Percentiles rank a stretch among this genome's conserved stretches.
Conservation (phyloP, 164 flowering plant genomes). For the Vitis rotundifolia region DNA sequence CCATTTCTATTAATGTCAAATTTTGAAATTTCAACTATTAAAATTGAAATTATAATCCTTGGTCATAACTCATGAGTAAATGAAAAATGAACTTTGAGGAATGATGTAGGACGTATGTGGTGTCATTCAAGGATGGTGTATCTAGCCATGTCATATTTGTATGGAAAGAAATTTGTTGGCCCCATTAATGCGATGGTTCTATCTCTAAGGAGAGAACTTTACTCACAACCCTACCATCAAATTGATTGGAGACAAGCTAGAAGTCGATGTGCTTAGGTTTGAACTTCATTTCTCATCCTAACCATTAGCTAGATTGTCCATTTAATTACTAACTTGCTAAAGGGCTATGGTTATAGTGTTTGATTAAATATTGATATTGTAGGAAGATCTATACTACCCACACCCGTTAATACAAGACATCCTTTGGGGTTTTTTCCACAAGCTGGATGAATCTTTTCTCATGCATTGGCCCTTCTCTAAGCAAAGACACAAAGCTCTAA, state of each 20-base stretch:
- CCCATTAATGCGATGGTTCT: slow-evolving; percentile 19
- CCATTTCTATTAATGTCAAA: too few relatives aligned
- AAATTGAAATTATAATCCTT: not conserved
- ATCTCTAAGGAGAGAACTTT: slow-evolving; percentile 42
- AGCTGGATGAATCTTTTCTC: slow-evolving; percentile 35
- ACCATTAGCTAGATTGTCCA: too few relatives aligned
- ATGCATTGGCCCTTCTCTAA: slow-evolving; percentile 38
- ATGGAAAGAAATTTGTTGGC: slow-evolving; percentile 61
- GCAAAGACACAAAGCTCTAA: slow-evolving; percentile 37
- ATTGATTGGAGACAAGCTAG: slow-evolving; percentile 44
- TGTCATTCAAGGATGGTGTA: slow-evolving; percentile 50
- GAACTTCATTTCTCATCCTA: too few relatives aligned
- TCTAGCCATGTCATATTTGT: slow-evolving; percentile 61
- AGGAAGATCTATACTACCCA: slow-evolving; percentile 37
- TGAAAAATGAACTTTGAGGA: not conserved
- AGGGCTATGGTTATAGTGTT: too few relatives aligned
- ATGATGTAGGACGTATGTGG: slow-evolving; percentile 45
- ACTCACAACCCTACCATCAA: slow-evolving; percentile 24
- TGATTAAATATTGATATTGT: not conserved
- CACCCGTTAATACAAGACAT: slow-evolving; percentile 30
- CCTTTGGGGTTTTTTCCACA: slow-evolving; percentile 30
- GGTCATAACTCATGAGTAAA: too few relatives aligned
- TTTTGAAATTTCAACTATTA: too few relatives aligned
- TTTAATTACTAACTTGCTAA: too few relatives aligned
- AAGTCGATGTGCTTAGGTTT: slow-evolving; percentile 49